Percentiles rank a stretch among this genome's conserved stretches.
These are phyloP conservation scores for Mortierella sp. DNA, from an alignment of 371 early-diverging fungal genomes.

Conservation along the genomic window DNA sequence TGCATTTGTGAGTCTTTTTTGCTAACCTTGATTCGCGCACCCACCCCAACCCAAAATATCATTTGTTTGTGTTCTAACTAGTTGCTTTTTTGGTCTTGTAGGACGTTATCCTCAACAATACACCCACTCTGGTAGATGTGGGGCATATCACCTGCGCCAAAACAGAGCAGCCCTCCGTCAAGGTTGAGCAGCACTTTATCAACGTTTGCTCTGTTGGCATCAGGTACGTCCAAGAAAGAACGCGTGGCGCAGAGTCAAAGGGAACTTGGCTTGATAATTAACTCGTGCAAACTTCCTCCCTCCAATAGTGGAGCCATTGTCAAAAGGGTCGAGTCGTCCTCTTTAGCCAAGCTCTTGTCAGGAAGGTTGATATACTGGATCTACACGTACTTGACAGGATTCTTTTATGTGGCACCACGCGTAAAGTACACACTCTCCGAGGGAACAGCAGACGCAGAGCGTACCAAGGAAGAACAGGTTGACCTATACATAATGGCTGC, in stretches of 20 bases:
- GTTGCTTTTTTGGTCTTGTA: too few relatives aligned
- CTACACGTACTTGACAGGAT: slow-evolving; percentile 44
- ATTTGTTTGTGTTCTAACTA: too few relatives aligned
- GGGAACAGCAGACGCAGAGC: neutral
- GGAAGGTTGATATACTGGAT: slow-evolving; percentile 50
- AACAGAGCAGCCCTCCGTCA: slow-evolving; percentile 15
- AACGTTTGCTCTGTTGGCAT: slow-evolving; percentile 51
- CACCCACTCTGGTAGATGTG: slow-evolving; percentile 26
- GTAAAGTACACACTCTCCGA: slow-evolving; percentile 29
- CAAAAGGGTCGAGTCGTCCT: slow-evolving; percentile 38
- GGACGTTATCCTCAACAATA: slow-evolving; percentile 32
- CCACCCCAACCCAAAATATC: too few relatives aligned
- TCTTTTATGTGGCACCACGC: slow-evolving; percentile 28
- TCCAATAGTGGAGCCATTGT: slow-evolving; percentile 46
- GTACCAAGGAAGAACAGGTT: slow-evolving; percentile 19
- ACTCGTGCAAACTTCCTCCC: too few relatives aligned
- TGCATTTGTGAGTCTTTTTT: slow-evolving; percentile 28
- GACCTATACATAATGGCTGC: slow-evolving; percentile 49
- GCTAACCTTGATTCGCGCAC: too few relatives aligned
- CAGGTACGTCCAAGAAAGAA: slow-evolving; percentile 23
- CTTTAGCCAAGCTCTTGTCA: slow-evolving; percentile 34
- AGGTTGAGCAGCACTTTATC: slow-evolving; percentile 40
- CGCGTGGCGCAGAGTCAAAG: too few relatives aligned
- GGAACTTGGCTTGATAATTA: too few relatives aligned
- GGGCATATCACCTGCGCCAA: slow-evolving; percentile 33